Evolutionary conservation across 2,329 filamentous ascomycete genomes (phyloP).

Genomic region (Fusarium longipes): DNA sequence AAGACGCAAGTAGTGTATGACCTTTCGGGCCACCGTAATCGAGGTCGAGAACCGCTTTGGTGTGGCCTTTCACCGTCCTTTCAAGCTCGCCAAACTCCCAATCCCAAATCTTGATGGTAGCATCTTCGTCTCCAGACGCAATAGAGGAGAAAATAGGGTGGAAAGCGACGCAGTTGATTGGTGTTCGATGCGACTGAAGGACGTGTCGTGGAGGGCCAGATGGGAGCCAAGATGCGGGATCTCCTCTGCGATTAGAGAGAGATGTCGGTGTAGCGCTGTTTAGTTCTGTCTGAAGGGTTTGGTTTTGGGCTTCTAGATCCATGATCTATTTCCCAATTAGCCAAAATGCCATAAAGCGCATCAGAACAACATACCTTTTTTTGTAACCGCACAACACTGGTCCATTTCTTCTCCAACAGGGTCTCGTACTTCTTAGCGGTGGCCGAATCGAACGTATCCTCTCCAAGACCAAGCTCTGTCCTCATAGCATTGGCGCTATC

Average conservation of each 20-base stretch:
- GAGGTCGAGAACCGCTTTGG: slow-evolving; percentile 85
- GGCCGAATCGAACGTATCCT: slow-evolving; percentile 77
- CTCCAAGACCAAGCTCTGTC: slow-evolving; percentile 78
- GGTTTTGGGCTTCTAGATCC: slow-evolving; percentile 84
- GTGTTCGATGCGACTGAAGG: slow-evolving; percentile 75
- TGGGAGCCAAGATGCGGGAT: slow-evolving; percentile 89
- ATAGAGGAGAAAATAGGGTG: slow-evolving; percentile 92
- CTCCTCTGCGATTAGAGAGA: slow-evolving; percentile 71
- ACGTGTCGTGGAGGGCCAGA: slow-evolving; percentile 82
- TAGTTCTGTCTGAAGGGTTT: slow-evolving; percentile 81
- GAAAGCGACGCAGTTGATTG: slow-evolving; percentile 90
- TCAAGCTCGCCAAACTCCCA: slow-evolving; percentile 95
- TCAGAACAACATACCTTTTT: slow-evolving; percentile 77
- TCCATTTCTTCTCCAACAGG: slow-evolving; percentile 98
- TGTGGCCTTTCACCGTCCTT: slow-evolving; percentile 91
- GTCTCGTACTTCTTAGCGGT: slow-evolving; percentile 96
- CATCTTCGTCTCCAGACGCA: slow-evolving; percentile 91
- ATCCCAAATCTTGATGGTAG: slow-evolving; percentile 96
- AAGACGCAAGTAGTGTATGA: slow-evolving; percentile 72
- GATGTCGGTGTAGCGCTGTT: slow-evolving; percentile 83
- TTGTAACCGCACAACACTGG: slow-evolving; percentile 90
- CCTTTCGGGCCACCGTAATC: slow-evolving; percentile 82
- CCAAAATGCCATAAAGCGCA: slow-evolving; percentile 7
- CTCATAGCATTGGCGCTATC: slow-evolving; percentile 68
- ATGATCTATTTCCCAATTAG: slow-evolving; percentile 73